Evolutionary conservation across 192 early-diverging fungal species (phyloP).

Genomic region (Dissophora ornata): DNA sequence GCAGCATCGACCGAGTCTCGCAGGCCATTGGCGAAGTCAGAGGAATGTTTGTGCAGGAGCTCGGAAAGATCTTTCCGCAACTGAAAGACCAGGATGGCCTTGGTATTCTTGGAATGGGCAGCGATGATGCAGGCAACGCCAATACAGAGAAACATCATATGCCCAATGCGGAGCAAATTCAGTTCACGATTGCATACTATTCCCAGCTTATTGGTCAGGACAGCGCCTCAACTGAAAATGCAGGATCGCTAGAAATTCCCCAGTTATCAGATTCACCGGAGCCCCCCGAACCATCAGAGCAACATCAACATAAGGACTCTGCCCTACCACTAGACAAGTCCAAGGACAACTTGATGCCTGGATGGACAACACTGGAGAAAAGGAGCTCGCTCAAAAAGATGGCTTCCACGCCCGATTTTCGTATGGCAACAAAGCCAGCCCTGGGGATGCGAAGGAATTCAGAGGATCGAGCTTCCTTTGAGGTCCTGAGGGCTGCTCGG

Average conservation of each 20-base stretch:
- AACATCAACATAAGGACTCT: not conserved
- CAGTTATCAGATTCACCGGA: not conserved
- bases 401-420: constrained; percentile 42
- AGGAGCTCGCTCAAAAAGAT: constrained; percentile 31
- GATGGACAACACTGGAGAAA: not conserved
- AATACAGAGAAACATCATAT: constrained; percentile 37
- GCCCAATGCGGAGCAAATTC: constrained; percentile 52
- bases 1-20: constrained; percentile 47
- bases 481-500: constrained; percentile 17
- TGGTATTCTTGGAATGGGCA: constrained; percentile 45
- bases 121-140: constrained; percentile 13
- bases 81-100: constrained; percentile 54
- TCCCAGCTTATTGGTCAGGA: constrained; percentile 37
- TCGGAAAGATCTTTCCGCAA: constrained; percentile 55
- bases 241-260: constrained; percentile 1
- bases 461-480: constrained; percentile 31
- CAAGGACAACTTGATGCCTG: not conserved
- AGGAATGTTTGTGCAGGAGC: constrained; percentile 53
- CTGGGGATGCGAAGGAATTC: constrained; percentile 39
- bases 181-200: constrained; percentile 48
- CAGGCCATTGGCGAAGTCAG: constrained; percentile 53
- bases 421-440: constrained; percentile 8
- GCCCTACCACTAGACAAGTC: not conserved
- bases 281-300: not conserved
- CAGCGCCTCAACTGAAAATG: not conserved